phyloP scores from a whole-genome alignment of 225 moss, liverwort and hornwort genomes.

The Polytrichum commune region DNA sequence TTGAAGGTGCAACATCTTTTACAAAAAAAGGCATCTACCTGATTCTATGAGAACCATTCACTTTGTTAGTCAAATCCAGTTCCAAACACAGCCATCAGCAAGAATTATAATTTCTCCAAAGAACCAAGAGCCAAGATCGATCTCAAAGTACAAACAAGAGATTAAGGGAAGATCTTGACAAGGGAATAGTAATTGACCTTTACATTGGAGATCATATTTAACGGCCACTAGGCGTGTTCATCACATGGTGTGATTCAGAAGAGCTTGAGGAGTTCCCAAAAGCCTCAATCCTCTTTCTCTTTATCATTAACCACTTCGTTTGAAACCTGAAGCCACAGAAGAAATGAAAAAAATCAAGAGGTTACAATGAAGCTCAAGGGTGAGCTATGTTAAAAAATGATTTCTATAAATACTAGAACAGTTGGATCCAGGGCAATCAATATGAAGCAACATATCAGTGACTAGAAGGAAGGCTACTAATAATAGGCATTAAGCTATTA shows the following conservation, averaged over 20 bases:
- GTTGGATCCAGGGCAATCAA: no score
- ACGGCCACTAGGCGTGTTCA: neutral
- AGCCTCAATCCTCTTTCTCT: neutral
- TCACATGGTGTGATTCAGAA: neutral
- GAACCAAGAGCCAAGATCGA: neutral
- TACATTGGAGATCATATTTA: neutral
- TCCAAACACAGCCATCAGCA: neutral
- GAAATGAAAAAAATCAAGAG: neutral
- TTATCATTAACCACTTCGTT: neutral
- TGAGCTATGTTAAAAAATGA: no score
- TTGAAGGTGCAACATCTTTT: no score
- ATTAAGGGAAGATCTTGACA: neutral
- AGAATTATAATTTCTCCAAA: neutral
- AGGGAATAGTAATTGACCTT: neutral
- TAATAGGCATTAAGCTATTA: no score
- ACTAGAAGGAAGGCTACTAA: no score
- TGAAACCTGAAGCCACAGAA: neutral
- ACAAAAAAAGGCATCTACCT: neutral
- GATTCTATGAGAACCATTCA: neutral
- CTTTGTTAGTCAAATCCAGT: no score
- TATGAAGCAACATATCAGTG: no score
- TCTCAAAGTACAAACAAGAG: neutral
- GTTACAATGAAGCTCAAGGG: no score
- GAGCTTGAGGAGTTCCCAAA: neutral
- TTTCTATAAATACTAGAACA: no score